Percentiles rank a stretch among this genome's conserved stretches.
phyloP scores from a whole-genome alignment of 371 early-diverging fungal genomes.

The Mortierella sp. region DNA sequence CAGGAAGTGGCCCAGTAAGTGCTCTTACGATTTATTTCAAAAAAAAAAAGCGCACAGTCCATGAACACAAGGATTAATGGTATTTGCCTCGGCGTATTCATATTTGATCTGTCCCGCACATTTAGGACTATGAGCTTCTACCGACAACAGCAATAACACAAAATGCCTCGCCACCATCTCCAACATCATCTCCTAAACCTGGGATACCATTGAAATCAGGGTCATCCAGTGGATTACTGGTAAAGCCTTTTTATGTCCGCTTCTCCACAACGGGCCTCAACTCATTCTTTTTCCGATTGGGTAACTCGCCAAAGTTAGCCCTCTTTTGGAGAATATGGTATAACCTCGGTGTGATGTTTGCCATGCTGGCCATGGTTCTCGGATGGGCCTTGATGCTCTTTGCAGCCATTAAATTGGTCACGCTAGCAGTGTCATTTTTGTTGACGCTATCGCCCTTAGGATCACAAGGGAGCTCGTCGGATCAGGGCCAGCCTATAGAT shows the following conservation, averaged over 20 bases:
- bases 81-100: background rate
- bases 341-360: conserved; percentile 65
- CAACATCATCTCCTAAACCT: conserved; percentile 5
- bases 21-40: too few relatives aligned
- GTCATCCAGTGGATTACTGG: conserved; percentile 26
- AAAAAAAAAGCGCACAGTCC: too few relatives aligned
- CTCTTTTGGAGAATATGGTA: conserved; percentile 76
- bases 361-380: conserved; percentile 62
- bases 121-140: conserved; percentile 42
- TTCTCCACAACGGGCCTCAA: conserved; percentile 72
- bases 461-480: background rate
- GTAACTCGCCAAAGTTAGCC: conserved; percentile 56
- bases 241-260: conserved; percentile 67
- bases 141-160: conserved; percentile 22
- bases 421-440: conserved; percentile 9
- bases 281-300: conserved; percentile 60
- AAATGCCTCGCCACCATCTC: conserved; percentile 7
- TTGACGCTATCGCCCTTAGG: conserved; percentile 16
- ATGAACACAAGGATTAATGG: too few relatives aligned
- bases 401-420: conserved; percentile 62
- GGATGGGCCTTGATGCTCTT: conserved; percentile 65
- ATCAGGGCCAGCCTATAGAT: background rate
- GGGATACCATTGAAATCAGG: conserved; percentile 10
- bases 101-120: background rate
- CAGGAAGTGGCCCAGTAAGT: conserved; percentile 48